A percentile compares a stretch with the other conserved stretches of the same genome.
Conservation (phyloP, 1,284 basidiomycete genomes). For the Melampsora occidentalis region DNA sequence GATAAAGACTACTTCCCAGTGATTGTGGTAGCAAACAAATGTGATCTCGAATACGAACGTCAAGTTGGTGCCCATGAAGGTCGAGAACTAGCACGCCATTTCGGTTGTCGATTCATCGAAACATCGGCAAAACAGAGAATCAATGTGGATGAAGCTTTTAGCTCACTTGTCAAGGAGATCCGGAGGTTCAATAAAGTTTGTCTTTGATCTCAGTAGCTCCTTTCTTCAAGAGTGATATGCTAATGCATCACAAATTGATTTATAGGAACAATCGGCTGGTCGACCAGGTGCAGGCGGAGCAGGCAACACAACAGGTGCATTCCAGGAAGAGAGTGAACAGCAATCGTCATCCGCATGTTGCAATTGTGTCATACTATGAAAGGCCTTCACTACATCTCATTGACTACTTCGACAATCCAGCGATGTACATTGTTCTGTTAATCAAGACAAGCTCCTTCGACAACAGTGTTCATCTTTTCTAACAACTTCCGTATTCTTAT, state of each 20-base stretch:
- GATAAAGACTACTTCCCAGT: constrained; percentile 98
- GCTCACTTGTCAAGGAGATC: constrained; percentile 92
- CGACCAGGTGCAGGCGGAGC: constrained; percentile 51
- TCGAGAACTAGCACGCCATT: constrained; percentile 91
- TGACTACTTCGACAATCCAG: too few species aligned
- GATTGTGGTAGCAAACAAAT: constrained; percentile 98
- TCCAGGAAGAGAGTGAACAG: constrained; percentile 37
- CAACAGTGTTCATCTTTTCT: too few species aligned
- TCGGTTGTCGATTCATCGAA: constrained; percentile 95
- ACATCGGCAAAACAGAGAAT: constrained; percentile 97
- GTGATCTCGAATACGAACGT: constrained; percentile 94
- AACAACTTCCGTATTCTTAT: too few species aligned
- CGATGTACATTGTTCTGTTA: too few species aligned
- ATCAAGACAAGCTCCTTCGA: too few species aligned
- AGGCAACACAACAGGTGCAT: constrained; percentile 36
- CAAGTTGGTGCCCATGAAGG: constrained; percentile 98
- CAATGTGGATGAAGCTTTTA: constrained; percentile 99
- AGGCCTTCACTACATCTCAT: neutral
- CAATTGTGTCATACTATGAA: constrained; percentile 32
- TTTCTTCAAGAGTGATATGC: neutral
- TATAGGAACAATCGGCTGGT: constrained; percentile 49
- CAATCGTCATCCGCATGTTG: constrained; percentile 31
- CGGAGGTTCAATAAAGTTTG: constrained; percentile 87
- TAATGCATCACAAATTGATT: neutral
- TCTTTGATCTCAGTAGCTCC: neutral